These are phyloP conservation scores for Monilinia aucupariae DNA, from an alignment of 2,329 filamentous ascomycete genomes.

Conservation along the genomic window DNA sequence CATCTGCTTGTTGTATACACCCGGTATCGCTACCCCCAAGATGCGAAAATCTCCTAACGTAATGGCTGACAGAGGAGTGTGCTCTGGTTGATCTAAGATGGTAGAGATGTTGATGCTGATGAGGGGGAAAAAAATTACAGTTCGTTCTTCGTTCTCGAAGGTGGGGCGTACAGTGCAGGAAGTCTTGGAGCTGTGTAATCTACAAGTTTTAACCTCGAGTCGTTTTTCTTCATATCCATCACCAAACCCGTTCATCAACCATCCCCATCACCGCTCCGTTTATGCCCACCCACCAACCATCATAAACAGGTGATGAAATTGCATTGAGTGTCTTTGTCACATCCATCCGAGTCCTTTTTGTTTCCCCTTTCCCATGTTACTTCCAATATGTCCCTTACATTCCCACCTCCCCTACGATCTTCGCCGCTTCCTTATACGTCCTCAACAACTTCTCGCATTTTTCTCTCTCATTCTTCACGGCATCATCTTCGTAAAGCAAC, in stretches of 20 bases:
- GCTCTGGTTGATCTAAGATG: neutral
- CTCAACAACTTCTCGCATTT: slow-evolving; percentile 95
- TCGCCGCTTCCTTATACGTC: slow-evolving; percentile 95
- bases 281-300: slow-evolving; percentile 2
- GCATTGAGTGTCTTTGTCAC: slow-evolving; percentile 5
- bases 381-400: slow-evolving; percentile 34
- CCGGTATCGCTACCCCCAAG: neutral
- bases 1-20: neutral
- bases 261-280: slow-evolving; percentile 1
- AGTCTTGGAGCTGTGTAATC: slow-evolving; percentile 6
- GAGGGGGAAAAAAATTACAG: neutral
- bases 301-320: slow-evolving; percentile 6
- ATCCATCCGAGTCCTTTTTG: neutral
- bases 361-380: neutral
- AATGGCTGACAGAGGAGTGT: neutral
- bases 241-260: neutral
- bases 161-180: neutral
- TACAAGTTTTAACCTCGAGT: slow-evolving; percentile 1
- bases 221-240: slow-evolving; percentile 5
- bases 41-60: neutral
- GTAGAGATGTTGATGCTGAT: neutral
- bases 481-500: slow-evolving; percentile 93
- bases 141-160: neutral
- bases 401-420: slow-evolving; percentile 97
- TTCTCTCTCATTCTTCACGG: slow-evolving; percentile 93